Evolutionary conservation across 208 protist species (phyloP), one percentile per base, ranked within the genome.

Genomic region (Leptomonas pyrrhocoris): DNA sequence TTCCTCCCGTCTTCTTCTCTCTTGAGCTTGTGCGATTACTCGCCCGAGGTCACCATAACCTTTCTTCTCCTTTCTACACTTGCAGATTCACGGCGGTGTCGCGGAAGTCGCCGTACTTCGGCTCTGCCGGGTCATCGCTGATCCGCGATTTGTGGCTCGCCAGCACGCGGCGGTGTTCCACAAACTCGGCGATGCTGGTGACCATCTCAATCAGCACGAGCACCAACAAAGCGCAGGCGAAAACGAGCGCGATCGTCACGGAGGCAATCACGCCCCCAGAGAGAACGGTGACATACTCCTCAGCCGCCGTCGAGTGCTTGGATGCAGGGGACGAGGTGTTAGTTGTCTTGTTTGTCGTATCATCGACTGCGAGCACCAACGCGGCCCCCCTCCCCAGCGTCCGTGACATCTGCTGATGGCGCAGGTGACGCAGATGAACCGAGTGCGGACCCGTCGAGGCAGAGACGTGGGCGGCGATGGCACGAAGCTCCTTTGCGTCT

Each of bases 261-360:
- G 66, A 75, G n/a, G 68, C 73, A 45, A 82, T 74, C 27, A 74
- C 76, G 31, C 69, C 66, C 42, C 64, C 60, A 23, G 71, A 67
- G 42, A 85, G 43, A 48, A 82, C 69, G 2, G 55, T 31, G 15
- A 67, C 75, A 51, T 48, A 40, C 34, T 71, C 43, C 62, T 56
- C 66, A 13, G 19, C n/a, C 8, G 53, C 13, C 36, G 48, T 27
- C 19, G 0, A 21, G 40, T n/a, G n/a, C 9, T 18, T 45, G 25
- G 25, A 12, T 15, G 40, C 1, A 2, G 58, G n/a, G 45, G 45
- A 49, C 45, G 45, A 8, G 16, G 18, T 18, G 19, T n/a, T 42
- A 13, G 38, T 13, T 6, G 38, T 42, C 9, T 13, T 42, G 38
- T 13, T 42, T 13, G 38, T 13, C 38, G 38, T 42, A 13, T 42